Evolutionary conservation across 345 rosid species (phyloP).

Genomic region (Euphorbia pulcherrima): DNA sequence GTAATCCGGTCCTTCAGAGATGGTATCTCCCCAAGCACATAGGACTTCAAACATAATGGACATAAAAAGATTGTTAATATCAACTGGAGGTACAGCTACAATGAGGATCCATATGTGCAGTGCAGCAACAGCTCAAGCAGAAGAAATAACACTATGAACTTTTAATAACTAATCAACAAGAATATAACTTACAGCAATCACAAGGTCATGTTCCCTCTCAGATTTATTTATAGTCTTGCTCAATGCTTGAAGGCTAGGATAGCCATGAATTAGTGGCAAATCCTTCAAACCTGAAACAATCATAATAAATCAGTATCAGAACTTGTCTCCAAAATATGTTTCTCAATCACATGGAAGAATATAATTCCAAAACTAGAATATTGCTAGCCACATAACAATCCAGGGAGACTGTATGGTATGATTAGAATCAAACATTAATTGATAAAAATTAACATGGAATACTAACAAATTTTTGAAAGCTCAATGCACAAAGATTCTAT

Average conservation of each 20-base stretch:
- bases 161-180: not conserved
- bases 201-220: slow-evolving; percentile 87
- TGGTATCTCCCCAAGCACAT: slow-evolving; percentile 96
- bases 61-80: slow-evolving; percentile 21
- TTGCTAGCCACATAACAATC: not conserved
- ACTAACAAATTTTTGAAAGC: not conserved
- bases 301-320: slow-evolving; percentile 15
- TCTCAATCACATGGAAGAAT: not conserved
- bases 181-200: slow-evolving; percentile 76
- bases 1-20: slow-evolving; percentile 81
- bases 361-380: slow-evolving; percentile 8
- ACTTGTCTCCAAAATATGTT: not conserved
- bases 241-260: slow-evolving; percentile 64
- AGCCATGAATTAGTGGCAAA: slow-evolving; percentile 80
- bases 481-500: not conserved
- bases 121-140: not conserved
- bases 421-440: not conserved
- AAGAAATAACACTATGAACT: slow-evolving; percentile 1
- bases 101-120: not conserved
- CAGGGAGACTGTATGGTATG: not conserved
- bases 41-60: slow-evolving; percentile 52
- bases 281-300: slow-evolving; percentile 54
- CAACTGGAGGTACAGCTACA: slow-evolving; percentile 9
- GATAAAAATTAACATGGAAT: not conserved
- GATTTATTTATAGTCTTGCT: slow-evolving; percentile 48